phyloP scores from a whole-genome alignment of 2,329 filamentous ascomycete species.

The Monosporascus sp. region DNA sequence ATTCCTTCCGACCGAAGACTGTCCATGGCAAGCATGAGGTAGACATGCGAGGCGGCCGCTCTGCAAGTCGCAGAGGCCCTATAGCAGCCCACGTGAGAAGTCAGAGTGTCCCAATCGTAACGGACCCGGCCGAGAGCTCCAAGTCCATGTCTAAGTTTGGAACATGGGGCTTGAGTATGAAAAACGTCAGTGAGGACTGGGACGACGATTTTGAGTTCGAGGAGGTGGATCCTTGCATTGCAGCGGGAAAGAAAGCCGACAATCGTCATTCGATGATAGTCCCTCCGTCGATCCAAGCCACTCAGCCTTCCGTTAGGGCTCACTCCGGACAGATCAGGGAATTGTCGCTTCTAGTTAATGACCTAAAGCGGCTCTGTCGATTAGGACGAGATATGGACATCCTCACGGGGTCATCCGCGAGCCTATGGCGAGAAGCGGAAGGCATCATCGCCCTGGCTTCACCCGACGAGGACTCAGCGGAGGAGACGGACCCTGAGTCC shows the following conservation, averaged over 20 bases:
- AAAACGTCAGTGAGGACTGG: slow-evolving; percentile 80
- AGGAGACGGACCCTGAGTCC: slow-evolving; percentile 29
- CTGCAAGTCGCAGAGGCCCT: slow-evolving; percentile 61
- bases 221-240: slow-evolving; percentile 31
- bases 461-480: slow-evolving; percentile 54
- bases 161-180: slow-evolving; percentile 75
- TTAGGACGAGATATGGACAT: slow-evolving; percentile 65
- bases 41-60: slow-evolving; percentile 64
- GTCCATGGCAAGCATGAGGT: slow-evolving; percentile 71
- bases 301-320: slow-evolving; percentile 74
- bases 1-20: slow-evolving; percentile 63
- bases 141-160: slow-evolving; percentile 67
- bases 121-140: slow-evolving; percentile 52
- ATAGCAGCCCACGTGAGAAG: slow-evolving; percentile 68
- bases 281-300: slow-evolving; percentile 72
- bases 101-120: slow-evolving; percentile 71
- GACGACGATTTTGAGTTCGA: slow-evolving; percentile 82
- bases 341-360: slow-evolving; percentile 74
- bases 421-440: slow-evolving; percentile 75
- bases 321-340: slow-evolving; percentile 82
- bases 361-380: slow-evolving; percentile 70
- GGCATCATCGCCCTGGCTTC: slow-evolving; percentile 82
- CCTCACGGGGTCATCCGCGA: slow-evolving; percentile 50
- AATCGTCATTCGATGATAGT: slow-evolving; percentile 57
- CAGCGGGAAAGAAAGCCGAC: slow-evolving; percentile 30